These are phyloP conservation scores for Cladosporium austrohemisphaericum DNA, from an alignment of 2,329 filamentous ascomycete genomes.

Conservation along the genomic window DNA sequence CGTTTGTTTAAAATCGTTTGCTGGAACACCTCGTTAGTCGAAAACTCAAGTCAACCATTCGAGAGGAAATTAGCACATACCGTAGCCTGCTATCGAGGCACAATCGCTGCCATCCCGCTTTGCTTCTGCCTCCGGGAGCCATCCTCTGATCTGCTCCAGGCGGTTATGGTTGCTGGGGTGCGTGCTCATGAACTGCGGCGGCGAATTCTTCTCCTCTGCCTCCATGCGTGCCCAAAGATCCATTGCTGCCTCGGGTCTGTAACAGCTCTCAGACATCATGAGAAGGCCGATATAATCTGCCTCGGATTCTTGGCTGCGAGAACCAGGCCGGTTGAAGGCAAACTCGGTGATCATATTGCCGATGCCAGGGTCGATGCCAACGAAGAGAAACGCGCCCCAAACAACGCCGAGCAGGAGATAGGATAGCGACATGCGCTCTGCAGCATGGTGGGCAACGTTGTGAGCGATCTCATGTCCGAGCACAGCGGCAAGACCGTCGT, in stretches of 20 bases:
- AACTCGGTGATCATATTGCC: slow-evolving; percentile 52
- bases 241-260: slow-evolving; percentile 64
- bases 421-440: slow-evolving; percentile 57
- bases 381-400: slow-evolving; percentile 37
- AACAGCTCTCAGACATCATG: slow-evolving; percentile 80
- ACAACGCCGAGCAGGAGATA: slow-evolving; percentile 36
- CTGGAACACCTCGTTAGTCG: neutral
- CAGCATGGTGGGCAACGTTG: slow-evolving; percentile 64
- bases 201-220: slow-evolving; percentile 58
- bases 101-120: slow-evolving; percentile 33
- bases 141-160: slow-evolving; percentile 62
- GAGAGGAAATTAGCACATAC: slow-evolving; percentile 1
- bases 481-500: slow-evolving; percentile 69
- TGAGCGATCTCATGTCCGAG: slow-evolving; percentile 79
- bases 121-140: slow-evolving; percentile 43
- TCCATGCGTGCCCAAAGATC: slow-evolving; percentile 54
- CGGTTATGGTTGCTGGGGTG: slow-evolving; percentile 69
- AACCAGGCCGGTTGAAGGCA: slow-evolving; percentile 65
- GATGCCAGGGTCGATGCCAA: slow-evolving; percentile 40
- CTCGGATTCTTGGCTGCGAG: slow-evolving; percentile 67
- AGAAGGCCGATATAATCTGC: slow-evolving; percentile 77
- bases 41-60: neutral
- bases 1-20: slow-evolving; percentile 6
- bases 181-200: slow-evolving; percentile 70
- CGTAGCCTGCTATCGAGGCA: slow-evolving; percentile 20